Evolutionary conservation across 768 basidiomycete species (phyloP).

Genomic region (Saitozyma sp.): DNA sequence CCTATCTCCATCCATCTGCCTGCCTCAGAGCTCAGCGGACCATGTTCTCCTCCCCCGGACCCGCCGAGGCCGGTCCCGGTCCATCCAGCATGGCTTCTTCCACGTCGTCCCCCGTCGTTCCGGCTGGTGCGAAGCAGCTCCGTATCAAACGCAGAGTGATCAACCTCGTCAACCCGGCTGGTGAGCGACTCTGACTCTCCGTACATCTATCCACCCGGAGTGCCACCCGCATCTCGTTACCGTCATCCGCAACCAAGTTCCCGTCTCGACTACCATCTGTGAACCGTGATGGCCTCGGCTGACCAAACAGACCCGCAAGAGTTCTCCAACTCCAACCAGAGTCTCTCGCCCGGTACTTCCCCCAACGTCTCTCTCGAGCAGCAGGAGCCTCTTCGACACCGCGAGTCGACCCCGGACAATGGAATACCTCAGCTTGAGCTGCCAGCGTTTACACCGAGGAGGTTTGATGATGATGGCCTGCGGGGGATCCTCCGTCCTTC

Average conservation of each 20-base stretch:
- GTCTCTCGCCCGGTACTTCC: neutral
- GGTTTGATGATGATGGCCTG: constrained; percentile 20
- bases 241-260: neutral
- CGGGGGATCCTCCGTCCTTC: constrained; percentile 40
- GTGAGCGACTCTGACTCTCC: constrained; percentile 13
- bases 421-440: neutral
- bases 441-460: constrained; percentile 8
- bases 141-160: constrained; percentile 31
- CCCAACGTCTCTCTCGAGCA: neutral
- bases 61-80: constrained; percentile 25
- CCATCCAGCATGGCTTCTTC: constrained; percentile 26
- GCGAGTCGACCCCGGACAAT: constrained; percentile 8
- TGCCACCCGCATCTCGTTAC: too few species aligned
- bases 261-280: neutral
- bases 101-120: constrained; percentile 16
- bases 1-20: too few species aligned
- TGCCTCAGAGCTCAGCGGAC: too few species aligned
- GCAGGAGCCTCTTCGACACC: neutral
- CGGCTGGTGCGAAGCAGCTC: constrained; percentile 13
- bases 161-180: constrained; percentile 39
- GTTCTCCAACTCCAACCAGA: constrained; percentile 6
- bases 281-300: constrained; percentile 6
- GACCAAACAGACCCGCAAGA: constrained; percentile 19
- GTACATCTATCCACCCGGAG: neutral
- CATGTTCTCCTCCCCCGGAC: too few species aligned